A percentile compares a stretch with the other conserved stretches of the same genome.
Conservation (phyloP, 192 early-diverging fungal species). For the Diversispora epigaea region DNA sequence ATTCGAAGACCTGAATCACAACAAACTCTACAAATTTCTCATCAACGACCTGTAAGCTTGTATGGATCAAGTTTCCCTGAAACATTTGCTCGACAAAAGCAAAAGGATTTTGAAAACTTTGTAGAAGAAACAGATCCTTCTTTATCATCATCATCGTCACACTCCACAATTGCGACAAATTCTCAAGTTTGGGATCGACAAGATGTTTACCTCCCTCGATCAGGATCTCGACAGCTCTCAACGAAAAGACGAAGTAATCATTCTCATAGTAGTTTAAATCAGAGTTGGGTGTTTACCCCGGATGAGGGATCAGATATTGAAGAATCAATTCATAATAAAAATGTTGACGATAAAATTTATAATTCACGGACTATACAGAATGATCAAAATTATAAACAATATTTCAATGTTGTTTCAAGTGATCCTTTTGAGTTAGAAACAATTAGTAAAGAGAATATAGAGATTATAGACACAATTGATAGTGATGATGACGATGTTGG, state of each 20-base stretch:
- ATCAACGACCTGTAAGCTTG: not conserved
- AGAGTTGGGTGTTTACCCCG: slow-evolving; percentile 6
- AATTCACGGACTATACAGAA: no score
- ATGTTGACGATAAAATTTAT: no score
- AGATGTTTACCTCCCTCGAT: not conserved
- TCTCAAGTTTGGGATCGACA: not conserved
- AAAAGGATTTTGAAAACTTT: slow-evolving; percentile 11
- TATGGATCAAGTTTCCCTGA: slow-evolving; percentile 23
- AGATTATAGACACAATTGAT: slow-evolving; percentile 1
- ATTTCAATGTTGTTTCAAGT: no score
- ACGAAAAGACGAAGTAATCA: not conserved
- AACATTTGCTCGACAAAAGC: not conserved
- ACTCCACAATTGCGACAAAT: not conserved
- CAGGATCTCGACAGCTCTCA: not conserved
- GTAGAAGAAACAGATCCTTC: not conserved
- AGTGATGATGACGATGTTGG: not conserved
- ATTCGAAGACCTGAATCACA: not conserved
- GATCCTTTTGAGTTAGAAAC: not conserved
- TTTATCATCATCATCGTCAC: slow-evolving; percentile 14
- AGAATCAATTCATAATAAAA: not conserved
- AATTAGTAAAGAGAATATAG: slow-evolving; percentile 4
- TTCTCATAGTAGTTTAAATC: slow-evolving; percentile 10
- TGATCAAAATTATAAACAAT: no score
- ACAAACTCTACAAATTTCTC: not conserved
- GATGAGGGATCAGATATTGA: not conserved